Base-by-base conservation (phyloP, 108 stramenopile species). In the Nitzschia sp. region DNA sequence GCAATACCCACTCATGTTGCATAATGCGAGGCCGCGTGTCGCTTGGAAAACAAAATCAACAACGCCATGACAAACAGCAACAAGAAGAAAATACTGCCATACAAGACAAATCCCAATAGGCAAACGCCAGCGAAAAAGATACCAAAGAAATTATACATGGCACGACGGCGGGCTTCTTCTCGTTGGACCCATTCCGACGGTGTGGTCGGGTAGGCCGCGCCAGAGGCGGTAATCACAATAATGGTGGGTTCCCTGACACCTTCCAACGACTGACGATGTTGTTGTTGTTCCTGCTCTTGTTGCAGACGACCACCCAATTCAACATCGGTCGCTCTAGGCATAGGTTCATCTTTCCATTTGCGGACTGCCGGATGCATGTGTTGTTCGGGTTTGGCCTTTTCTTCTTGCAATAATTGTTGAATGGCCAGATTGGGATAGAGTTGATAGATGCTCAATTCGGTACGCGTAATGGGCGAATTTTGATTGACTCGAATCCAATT, bases 351-450 rank as follows among this genome's bases (percentile, higher is more conserved):
- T 62, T 24, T 38, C 61, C 61, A 62, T 42, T 62, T 62, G 31
- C 61, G 36, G 19, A 62, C 32, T 36, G 61, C 19, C 26, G 61
- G 61, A 42, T 62, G 61, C 61, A 62, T 62, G 5, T 62, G 38
- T 0, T 62, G 42, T 42, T 34, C 35, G 19, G 61, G 61, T 42
- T 46, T 62, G 0, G 28, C 33, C 25, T 62, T 62, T 62, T 62
- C 61, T 42, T 62, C 19, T 6, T 62, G 23, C 8, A 72, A 28
- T 32, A 75, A 29, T 34, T 34, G 26, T 11, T 75, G 26, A 19
- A 75, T 2, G 1, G 74, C 74, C 15, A 21, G n/a, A 31, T 75
- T 75, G 51, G 58, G 66, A 45, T 48, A 61, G 21, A 75, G 31
- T 31, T 67, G 59, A 2, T 23, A 21, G 8, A 42, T 23, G 2